phyloP scores from a whole-genome alignment of 192 early-diverging fungal genomes.

The Phycomyces nitens region DNA sequence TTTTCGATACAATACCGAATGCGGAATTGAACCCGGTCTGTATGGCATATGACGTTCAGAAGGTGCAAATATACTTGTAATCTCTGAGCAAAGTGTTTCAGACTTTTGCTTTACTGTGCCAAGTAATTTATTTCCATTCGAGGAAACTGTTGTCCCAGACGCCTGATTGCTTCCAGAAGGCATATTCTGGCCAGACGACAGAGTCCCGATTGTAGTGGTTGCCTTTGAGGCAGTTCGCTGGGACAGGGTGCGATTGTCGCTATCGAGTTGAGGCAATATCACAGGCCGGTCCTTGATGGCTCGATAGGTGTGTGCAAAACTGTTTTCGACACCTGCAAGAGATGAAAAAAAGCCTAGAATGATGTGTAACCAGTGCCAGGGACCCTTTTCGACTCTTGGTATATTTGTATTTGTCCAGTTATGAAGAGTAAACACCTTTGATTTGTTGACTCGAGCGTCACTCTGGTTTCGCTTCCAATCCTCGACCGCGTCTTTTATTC shows the following conservation, averaged over 20 bases:
- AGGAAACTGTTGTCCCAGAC: not conserved
- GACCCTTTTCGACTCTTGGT: slow-evolving; percentile 8
- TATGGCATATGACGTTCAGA: slow-evolving; percentile 16
- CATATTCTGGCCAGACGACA: not conserved
- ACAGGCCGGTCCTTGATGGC: not conserved
- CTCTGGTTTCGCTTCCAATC: slow-evolving; percentile 85
- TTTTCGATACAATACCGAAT: slow-evolving; percentile 41
- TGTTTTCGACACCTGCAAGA: slow-evolving; percentile 29
- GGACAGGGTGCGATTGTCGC: not conserved
- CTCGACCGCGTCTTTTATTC: slow-evolving; percentile 89
- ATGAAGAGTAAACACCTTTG: slow-evolving; percentile 48
- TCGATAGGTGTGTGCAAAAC: slow-evolving; percentile 23
- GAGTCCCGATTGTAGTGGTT: not conserved
- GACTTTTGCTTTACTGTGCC: slow-evolving; percentile 22
- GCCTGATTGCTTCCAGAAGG: not conserved
- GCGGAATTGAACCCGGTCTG: slow-evolving; percentile 40
- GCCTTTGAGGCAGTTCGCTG: too few relatives aligned
- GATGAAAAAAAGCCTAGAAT: slow-evolving; percentile 19
- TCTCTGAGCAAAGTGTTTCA: slow-evolving; percentile 27
- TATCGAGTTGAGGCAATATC: not conserved
- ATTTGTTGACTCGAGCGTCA: slow-evolving; percentile 81
- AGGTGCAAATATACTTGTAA: slow-evolving; percentile 24
- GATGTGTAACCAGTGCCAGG: slow-evolving; percentile 9
- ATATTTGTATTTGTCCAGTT: slow-evolving; percentile 67
- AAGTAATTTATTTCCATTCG: slow-evolving; percentile 4